phyloP scores from a whole-genome alignment of 2,329 filamentous ascomycete genomes.

The Tympanopsis confertula region DNA sequence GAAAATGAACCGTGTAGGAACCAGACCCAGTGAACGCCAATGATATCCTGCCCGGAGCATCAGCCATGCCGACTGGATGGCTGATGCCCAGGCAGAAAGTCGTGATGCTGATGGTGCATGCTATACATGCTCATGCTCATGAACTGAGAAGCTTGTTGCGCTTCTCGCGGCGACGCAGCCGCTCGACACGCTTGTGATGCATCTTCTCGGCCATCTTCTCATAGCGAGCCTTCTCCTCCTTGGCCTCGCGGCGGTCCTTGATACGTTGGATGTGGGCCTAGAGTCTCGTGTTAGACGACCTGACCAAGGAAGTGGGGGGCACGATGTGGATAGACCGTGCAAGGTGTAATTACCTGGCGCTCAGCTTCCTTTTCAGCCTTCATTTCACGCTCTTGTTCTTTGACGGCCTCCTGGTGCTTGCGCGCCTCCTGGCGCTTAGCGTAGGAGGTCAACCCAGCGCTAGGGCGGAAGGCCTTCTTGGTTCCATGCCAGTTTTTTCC shows the following conservation, averaged over 20 bases:
- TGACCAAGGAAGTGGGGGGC: too few relatives aligned
- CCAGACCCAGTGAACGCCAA: too few relatives aligned
- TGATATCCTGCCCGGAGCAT: too few relatives aligned
- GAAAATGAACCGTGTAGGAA: too few relatives aligned
- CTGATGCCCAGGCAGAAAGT: too few relatives aligned
- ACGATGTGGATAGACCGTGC: too few relatives aligned
- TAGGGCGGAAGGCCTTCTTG: not conserved
- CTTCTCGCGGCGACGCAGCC: not conserved
- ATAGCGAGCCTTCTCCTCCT: not conserved
- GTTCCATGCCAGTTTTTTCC: conserved; percentile 1
- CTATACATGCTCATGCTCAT: conserved; percentile 10
- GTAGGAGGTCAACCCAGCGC: not conserved
- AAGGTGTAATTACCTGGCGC: not conserved
- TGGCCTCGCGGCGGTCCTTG: not conserved
- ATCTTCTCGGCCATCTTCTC: conserved; percentile 1
- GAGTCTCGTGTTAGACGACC: not conserved
- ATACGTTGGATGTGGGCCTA: not conserved
- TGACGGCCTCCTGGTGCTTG: not conserved
- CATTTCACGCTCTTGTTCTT: not conserved
- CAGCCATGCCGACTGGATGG: too few relatives aligned
- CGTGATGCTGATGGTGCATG: too few relatives aligned
- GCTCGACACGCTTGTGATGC: conserved; percentile 1
- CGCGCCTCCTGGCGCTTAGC: not conserved
- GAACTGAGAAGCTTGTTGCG: conserved; percentile 27
- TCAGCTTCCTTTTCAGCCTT: conserved; percentile 1